Evolutionary conservation across 2,329 filamentous ascomycete species (phyloP).

Genomic region (Akanthomyces lecanii): DNA sequence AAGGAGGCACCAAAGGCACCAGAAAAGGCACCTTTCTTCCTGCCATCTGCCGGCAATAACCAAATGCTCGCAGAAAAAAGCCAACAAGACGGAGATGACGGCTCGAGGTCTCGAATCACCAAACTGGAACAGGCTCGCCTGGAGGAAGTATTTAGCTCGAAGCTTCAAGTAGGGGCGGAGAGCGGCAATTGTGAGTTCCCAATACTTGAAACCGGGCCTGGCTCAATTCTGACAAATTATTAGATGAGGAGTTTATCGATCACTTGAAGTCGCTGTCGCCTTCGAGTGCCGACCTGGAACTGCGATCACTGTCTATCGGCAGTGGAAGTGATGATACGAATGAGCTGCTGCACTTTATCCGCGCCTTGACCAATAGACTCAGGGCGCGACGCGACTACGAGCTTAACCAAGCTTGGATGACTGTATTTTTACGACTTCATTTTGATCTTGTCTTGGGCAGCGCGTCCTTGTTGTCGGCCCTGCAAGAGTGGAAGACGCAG

Average conservation of each 20-base stretch:
- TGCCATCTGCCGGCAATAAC: conserved; percentile 60
- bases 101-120: conserved; percentile 59
- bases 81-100: conserved; percentile 37
- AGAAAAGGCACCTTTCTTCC: conserved; percentile 93
- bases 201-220: background rate
- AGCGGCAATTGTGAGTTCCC: conserved; percentile 57
- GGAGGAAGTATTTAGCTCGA: conserved; percentile 55
- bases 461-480: conserved; percentile 50
- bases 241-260: conserved; percentile 64
- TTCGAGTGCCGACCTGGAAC: conserved; percentile 82
- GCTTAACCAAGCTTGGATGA: conserved; percentile 95
- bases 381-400: conserved; percentile 77
- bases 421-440: conserved; percentile 82
- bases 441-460: conserved; percentile 51
- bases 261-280: conserved; percentile 79
- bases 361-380: conserved; percentile 70
- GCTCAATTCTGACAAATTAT: conserved; percentile 21
- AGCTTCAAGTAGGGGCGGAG: conserved; percentile 49
- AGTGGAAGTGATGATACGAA: conserved; percentile 48
- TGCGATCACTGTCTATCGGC: conserved; percentile 66
- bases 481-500: conserved; percentile 67
- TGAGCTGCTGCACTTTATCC: conserved; percentile 76
- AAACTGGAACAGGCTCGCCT: conserved; percentile 57
- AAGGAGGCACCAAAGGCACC: conserved; percentile 86
- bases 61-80: conserved; percentile 36